Percentiles rank a stretch among this genome's conserved stretches.
These are phyloP conservation scores for Peltaster fructicola DNA, from an alignment of 2,329 filamentous ascomycete species.

Conservation along the genomic window DNA sequence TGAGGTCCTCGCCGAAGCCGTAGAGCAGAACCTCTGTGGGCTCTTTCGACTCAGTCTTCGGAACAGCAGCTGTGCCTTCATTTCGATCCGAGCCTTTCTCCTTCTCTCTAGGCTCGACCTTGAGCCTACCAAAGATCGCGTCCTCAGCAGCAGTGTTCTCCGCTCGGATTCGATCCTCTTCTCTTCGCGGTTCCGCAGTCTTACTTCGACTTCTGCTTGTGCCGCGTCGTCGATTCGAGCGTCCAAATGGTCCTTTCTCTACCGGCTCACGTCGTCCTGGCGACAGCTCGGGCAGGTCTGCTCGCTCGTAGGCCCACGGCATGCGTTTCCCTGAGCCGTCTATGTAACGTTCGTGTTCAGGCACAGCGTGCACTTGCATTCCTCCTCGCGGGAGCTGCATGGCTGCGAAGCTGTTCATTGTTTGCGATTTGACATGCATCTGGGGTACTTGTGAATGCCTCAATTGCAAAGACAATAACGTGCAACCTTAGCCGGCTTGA, in stretches of 20 bases:
- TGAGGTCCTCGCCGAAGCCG: conserved; percentile 51
- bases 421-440: conserved; percentile 35
- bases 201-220: conserved; percentile 30
- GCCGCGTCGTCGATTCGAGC: conserved; percentile 25
- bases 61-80: conserved; percentile 12
- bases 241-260: conserved; percentile 46
- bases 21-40: conserved; percentile 71
- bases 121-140: conserved; percentile 25
- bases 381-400: conserved; percentile 12
- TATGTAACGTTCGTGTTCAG: conserved; percentile 42
- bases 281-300: conserved; percentile 4
- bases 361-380: conserved; percentile 50
- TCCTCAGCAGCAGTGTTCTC: conserved; percentile 30
- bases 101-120: conserved; percentile 15
- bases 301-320: conserved; percentile 41
- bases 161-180: conserved; percentile 34
- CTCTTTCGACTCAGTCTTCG: conserved; percentile 27
- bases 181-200: conserved; percentile 39
- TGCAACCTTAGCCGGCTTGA: no score
- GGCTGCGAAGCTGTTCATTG: no score
- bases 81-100: conserved; percentile 10
- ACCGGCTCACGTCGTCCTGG: conserved; percentile 28
- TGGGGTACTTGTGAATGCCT: no score
- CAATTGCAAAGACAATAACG: no score
- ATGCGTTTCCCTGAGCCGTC: conserved; percentile 41